Evolutionary conservation across 345 rosid genomes (phyloP), one percentile per base, ranked within the genome.

Genomic region (Aurinia saxatilis): DNA sequence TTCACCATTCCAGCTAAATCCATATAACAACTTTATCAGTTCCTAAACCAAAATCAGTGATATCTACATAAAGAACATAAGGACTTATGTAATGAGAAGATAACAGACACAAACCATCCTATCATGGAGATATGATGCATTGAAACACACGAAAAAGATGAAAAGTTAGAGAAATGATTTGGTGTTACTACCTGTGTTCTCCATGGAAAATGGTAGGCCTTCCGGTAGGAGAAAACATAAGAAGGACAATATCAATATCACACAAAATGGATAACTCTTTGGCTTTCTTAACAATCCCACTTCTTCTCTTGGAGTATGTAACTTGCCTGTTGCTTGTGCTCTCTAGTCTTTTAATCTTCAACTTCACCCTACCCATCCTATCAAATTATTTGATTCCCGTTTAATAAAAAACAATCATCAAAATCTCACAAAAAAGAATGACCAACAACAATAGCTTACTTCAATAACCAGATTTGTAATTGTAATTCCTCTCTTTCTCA

Each of bases 321-420:
- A 84, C 84, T 71, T 86, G 91, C 50, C 93, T 73, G 74, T 83
- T 81, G 72, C 72, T 74, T 54, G 82, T 76, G 79, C 79, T 86
- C 78, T 91, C 96, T 18, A 91, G 80, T 63, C 87, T 66, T 87
- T 84, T 91, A 42, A 91, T 83, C 79, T 82, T 83, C 58, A 91
- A 75, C 81, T 88, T 92, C 13, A 86, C 95, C 77, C 98, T 83
- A 58, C 95, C 98, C 96, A 86, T 88, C 77, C 85, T 79, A 67
- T n/a, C n/a, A n/a, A n/a, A n/a, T n/a, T n/a, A 66, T 68, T 27
- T 33, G 9, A 6, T 1, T 2, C 5, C 30, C 30, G 5, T 27
- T 2, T 27, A 8, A 11, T 7, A 10, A 46, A n/a, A 18, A 3
- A 23, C 7, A 5, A 17, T 8, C 49, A 34, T 64, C 39, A 31